A percentile compares a stretch with the other conserved stretches of the same genome.
Conservation (phyloP, 306 rosid genomes). For the Vachellia collinsii region DNA sequence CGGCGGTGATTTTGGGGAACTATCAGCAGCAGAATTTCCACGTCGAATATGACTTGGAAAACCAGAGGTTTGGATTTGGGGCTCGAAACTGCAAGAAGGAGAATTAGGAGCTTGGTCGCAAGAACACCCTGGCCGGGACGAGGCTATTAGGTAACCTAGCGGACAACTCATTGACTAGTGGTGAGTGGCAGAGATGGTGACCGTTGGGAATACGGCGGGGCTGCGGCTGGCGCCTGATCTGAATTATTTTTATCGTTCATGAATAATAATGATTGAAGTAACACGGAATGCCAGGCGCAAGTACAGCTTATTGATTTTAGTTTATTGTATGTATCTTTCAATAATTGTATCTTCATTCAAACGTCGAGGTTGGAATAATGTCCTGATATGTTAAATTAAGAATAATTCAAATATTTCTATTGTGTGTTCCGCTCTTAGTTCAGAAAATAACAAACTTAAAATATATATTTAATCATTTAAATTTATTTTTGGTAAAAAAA, state of each 20-base stretch:
- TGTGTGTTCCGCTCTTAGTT: not conserved
- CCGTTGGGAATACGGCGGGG: slow-evolving; percentile 6
- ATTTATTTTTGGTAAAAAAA: no score
- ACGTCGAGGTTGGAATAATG: not conserved
- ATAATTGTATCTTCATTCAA: not conserved
- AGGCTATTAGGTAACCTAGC: not conserved
- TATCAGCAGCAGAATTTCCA: slow-evolving; percentile 81
- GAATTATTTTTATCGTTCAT: not conserved
- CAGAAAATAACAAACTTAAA: no score
- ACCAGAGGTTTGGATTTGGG: slow-evolving; percentile 66
- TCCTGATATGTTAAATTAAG: not conserved
- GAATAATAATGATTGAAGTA: not conserved
- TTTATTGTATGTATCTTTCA: not conserved
- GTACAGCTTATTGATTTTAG: not conserved
- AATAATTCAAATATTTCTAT: not conserved
- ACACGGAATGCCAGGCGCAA: not conserved
- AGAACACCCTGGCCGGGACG: not conserved
- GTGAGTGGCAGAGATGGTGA: not conserved
- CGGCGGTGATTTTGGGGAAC: slow-evolving; percentile 79
- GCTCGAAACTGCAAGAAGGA: slow-evolving; percentile 49
- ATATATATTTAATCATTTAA: no score
- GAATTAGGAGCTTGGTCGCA: slow-evolving; percentile 11
- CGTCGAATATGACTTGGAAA: slow-evolving; percentile 77
- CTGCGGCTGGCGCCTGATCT: not conserved
- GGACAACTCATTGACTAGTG: not conserved